Evolutionary conservation across 2,329 filamentous ascomycete species (phyloP).

Genomic region (Scedosporium apiospermum): DNA sequence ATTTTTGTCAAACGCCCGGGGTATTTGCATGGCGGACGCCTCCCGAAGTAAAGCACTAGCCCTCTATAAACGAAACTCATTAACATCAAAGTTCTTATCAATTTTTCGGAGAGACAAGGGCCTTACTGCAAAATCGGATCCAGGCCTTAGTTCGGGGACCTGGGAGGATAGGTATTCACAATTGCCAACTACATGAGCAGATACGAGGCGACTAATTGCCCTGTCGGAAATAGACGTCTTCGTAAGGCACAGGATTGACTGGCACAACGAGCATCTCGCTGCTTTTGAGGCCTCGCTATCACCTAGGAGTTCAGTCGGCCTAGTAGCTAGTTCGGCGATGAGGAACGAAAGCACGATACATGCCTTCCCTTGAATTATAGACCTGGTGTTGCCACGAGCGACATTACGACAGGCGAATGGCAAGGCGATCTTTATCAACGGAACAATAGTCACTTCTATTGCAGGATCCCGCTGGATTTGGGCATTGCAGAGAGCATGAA

Average conservation of each 20-base stretch:
- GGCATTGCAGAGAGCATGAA: conserved; percentile 5
- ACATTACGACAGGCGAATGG: not conserved
- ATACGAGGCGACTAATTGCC: conserved; percentile 27
- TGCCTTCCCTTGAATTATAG: conserved; percentile 2
- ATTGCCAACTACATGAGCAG: conserved; percentile 33
- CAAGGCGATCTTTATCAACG: conserved; percentile 1
- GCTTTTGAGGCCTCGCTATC: conserved; percentile 16
- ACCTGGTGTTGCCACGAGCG: not conserved
- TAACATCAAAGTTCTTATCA: not conserved
- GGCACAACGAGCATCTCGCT: conserved; percentile 24
- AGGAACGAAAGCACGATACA: conserved; percentile 14
- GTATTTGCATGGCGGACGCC: conserved; percentile 13
- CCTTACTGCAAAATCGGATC: conserved; percentile 30
- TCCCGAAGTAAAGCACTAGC: conserved; percentile 19
- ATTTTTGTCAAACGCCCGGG: conserved; percentile 6
- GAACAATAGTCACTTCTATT: conserved; percentile 2
- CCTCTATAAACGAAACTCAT: conserved; percentile 13
- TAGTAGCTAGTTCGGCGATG: conserved; percentile 29
- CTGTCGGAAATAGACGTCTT: conserved; percentile 22
- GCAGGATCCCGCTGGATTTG: conserved; percentile 1
- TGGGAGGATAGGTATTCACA: conserved; percentile 17
- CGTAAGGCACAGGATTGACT: conserved; percentile 27
- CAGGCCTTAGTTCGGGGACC: conserved; percentile 21
- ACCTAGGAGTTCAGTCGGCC: conserved; percentile 20
- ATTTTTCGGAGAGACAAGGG: not conserved